These are phyloP conservation scores for Tolypocladium tundrense DNA, from an alignment of 2,329 filamentous ascomycete species.

Conservation along the genomic window DNA sequence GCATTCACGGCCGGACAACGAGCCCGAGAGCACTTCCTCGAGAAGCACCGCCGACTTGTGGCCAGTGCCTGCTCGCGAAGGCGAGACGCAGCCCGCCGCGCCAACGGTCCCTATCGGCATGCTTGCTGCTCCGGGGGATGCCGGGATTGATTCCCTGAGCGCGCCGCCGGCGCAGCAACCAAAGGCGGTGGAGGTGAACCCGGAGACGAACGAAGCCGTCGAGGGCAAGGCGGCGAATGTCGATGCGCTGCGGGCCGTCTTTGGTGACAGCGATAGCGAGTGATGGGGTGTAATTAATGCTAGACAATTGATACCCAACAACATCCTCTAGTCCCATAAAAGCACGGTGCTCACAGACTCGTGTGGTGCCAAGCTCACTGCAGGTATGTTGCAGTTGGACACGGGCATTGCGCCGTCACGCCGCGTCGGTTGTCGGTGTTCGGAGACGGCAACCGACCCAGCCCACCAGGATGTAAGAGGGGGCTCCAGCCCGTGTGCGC, in stretches of 20 bases:
- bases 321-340: not conserved
- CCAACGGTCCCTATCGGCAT: not conserved
- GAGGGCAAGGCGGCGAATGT: slow-evolving; percentile 66
- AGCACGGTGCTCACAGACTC: not conserved
- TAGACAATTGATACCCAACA: not conserved
- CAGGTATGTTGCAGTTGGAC: no score
- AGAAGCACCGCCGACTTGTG: not conserved
- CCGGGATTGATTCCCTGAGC: not conserved
- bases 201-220: slow-evolving; percentile 56
- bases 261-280: slow-evolving; percentile 76
- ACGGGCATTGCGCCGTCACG: no score
- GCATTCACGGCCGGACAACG: slow-evolving; percentile 47
- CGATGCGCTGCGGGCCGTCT: slow-evolving; percentile 83
- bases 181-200: slow-evolving; percentile 41
- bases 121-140: not conserved
- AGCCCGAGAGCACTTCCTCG: slow-evolving; percentile 17
- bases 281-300: slow-evolving; percentile 2
- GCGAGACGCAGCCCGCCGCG: not conserved
- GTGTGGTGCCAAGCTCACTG: not conserved
- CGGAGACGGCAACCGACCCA: not conserved
- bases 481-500: not conserved
- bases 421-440: not conserved
- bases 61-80: not conserved
- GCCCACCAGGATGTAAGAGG: not conserved
- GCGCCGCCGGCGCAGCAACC: not conserved